These are phyloP conservation scores for Trametes maxima DNA, from an alignment of 768 basidiomycete genomes.

Conservation along the genomic window DNA sequence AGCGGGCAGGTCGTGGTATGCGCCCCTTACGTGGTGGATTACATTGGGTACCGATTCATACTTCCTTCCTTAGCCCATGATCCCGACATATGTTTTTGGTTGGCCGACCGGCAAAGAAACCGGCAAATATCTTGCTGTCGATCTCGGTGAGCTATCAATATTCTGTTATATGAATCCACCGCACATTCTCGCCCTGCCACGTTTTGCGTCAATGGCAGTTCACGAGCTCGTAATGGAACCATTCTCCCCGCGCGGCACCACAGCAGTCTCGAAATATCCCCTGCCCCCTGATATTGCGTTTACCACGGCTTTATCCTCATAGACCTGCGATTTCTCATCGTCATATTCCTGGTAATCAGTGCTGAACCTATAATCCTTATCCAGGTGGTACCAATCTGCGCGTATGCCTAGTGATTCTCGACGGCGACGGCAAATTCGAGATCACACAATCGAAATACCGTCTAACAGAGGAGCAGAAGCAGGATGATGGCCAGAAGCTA, in stretches of 20 bases:
- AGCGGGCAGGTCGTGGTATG: slow-evolving; percentile 85
- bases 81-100: slow-evolving; percentile 95
- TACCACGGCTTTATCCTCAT: too few species aligned
- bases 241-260: too few species aligned
- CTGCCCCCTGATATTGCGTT: too few species aligned
- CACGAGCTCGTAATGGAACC: too few species aligned
- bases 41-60: neutral
- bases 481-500: slow-evolving; percentile 91
- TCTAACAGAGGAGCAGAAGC: slow-evolving; percentile 96
- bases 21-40: slow-evolving; percentile 26
- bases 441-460: slow-evolving; percentile 98
- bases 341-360: too few species aligned
- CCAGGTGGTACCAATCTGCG: slow-evolving; percentile 96
- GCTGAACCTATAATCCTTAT: neutral
- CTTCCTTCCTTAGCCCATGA: slow-evolving; percentile 70
- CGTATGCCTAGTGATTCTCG: slow-evolving; percentile 92
- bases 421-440: slow-evolving; percentile 95
- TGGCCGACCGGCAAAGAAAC: slow-evolving; percentile 91
- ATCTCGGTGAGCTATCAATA: slow-evolving; percentile 61
- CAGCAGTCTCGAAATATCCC: too few species aligned
- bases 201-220: too few species aligned
- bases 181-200: neutral
- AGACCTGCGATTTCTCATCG: too few species aligned
- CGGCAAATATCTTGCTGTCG: slow-evolving; percentile 89
- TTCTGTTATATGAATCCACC: neutral